Conservation (phyloP, 345 rosid species). For the Sisymbrium altissimum region DNA sequence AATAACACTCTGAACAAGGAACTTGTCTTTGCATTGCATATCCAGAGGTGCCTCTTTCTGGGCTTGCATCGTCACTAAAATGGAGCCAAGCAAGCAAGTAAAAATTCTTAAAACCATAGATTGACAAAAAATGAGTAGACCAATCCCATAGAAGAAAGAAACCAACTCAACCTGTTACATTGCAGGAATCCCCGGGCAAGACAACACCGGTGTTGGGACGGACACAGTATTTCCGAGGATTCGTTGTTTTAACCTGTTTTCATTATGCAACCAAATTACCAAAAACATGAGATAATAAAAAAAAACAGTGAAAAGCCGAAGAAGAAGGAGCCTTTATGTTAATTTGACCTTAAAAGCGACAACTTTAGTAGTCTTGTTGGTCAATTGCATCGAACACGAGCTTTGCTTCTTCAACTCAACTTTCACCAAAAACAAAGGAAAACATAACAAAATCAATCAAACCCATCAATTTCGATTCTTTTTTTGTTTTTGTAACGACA, state of each 20-base stretch:
- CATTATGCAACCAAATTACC: too few species aligned
- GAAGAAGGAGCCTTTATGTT: too few species aligned
- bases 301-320: too few species aligned
- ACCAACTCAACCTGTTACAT: slow-evolving; percentile 53
- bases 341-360: slow-evolving; percentile 93
- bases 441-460: neutral
- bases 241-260: slow-evolving; percentile 79
- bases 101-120: neutral
- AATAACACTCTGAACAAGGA: slow-evolving; percentile 70
- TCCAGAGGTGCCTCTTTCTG: slow-evolving; percentile 77
- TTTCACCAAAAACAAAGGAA: slow-evolving; percentile 14
- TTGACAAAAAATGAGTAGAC: neutral
- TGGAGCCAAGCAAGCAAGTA: neutral
- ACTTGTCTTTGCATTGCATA: slow-evolving; percentile 88
- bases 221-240: slow-evolving; percentile 77
- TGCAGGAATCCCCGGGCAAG: slow-evolving; percentile 57
- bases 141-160: neutral
- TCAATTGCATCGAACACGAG: slow-evolving; percentile 69
- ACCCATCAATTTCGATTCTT: neutral
- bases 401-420: slow-evolving; percentile 87
- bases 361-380: slow-evolving; percentile 60
- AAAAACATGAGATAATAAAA: too few species aligned
- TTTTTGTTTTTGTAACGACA: too few species aligned
- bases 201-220: slow-evolving; percentile 82
- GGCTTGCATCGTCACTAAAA: slow-evolving; percentile 89